Evolutionary conservation across 306 rosid genomes (phyloP), one percentile per base, ranked within the genome.

Genomic region (Hippophae tibetana): DNA sequence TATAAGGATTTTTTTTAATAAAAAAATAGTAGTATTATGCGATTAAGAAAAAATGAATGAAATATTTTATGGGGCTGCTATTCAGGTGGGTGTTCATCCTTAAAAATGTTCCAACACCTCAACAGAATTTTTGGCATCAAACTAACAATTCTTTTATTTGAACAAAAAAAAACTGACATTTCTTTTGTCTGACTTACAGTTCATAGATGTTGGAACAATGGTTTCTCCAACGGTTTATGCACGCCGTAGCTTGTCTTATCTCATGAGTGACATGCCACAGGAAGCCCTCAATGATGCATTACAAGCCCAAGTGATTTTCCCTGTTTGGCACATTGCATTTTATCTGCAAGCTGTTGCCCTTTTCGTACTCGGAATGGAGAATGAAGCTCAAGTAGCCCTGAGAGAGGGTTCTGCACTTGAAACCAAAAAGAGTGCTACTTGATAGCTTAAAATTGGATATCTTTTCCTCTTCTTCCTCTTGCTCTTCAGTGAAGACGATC

Each of bases 201-300:
- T 93, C 82, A 86, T 88, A 47, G 83, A 73, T 0, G 95, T 78
- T 52, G 99, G 99, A 63, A 88, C 94, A 47, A 86, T 88, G 97
- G 69, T 86, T 61, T 93, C 97, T 25, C 99, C 99, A 0, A 93
- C 95, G 2, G 69, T 93, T 55, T 86, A 65, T 71, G 96, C 97
- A n/a, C 93, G 99, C 42, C 95, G 99, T 18, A 80, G 99, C 72
- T 76, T 92, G 72, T 78, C 83, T 42, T 78, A 83, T 69, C 88
- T 92, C 56, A 65, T 92, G 63, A 78, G 43, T 73, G 82, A 75
- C 26, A 80, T 82, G 96, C 83, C 90, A 10, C 80, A 82, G 55
- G 95, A 88, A 76, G 99, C 95, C 55, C 84, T 88, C 25, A 65
- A 72, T 40, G 99, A 93, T 69, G 97, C 97, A 31, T 25, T 63